Evolutionary conservation across 2,329 filamentous ascomycete species (phyloP), one percentile per base, ranked within the genome.

Genomic region (Colletotrichum simmondsii): DNA sequence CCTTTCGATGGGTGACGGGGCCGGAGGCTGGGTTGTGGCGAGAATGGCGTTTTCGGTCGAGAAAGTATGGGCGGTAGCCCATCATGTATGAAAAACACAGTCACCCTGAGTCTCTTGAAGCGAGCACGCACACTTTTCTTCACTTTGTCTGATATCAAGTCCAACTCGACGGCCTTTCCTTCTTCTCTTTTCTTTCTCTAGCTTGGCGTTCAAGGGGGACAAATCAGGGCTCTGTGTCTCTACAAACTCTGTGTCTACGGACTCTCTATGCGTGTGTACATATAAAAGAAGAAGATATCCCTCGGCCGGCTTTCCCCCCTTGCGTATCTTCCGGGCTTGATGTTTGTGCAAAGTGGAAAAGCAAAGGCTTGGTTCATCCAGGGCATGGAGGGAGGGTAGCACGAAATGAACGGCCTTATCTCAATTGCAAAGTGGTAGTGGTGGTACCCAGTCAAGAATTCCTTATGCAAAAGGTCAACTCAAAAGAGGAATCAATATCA

Each of bases 1-100:
- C 32, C 11, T 35, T 35, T 35, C 32, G 32, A 8, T 12, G 32
- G 32, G 12, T 35, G 32, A 42, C 37, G 37, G 37, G 37, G 14
- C 16, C 28, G 35, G 49, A 5, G n/a, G 46, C 28, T 68, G 69
- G 69, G 69, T 32, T 16, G 42, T n/a, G 58, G 35, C n/a, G 46
- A 58, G 32, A n/a, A n/a, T 52, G 56, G 14, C 12, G 28, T 16
- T 37, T 12, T 12, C 14, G 30, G 37, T 10, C 26, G 42, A 49
- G 19, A 49, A 12, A 42, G 37, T 14, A 22, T 14, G 28, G 54
- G 54, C 54, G 32, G 59, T 35, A 26, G 35, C 66, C 35, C 42
- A 46, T 46, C 42, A 49, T 49, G 42, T 49, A 49, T 49, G 42
- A 49, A 49, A 19, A 46, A 19, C 37, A 42, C 37, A 42, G 37